Conservation (phyloP, 768 basidiomycete genomes). For the Termitomyces bulborhizus region DNA sequence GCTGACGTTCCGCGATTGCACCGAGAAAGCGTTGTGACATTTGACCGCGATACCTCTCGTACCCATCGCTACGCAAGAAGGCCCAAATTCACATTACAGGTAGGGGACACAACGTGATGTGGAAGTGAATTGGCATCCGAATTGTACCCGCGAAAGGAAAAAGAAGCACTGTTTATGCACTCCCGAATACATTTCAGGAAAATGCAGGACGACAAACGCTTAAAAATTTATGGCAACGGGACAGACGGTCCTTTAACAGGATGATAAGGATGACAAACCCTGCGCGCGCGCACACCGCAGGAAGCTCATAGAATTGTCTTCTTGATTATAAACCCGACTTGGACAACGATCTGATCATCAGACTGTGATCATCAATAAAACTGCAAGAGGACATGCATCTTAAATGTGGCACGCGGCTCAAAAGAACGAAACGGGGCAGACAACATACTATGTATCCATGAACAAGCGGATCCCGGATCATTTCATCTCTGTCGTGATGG, state of each 20-base stretch:
- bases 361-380: slow-evolving; percentile 2
- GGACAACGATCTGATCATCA: slow-evolving; percentile 9
- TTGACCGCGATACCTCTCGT: slow-evolving; percentile 1
- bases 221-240: not conserved
- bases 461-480: not conserved
- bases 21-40: not conserved
- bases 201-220: not conserved
- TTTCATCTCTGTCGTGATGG: not conserved
- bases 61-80: not conserved
- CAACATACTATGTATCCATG: not conserved
- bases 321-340: not conserved
- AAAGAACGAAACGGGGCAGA: not conserved
- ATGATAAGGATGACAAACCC: slow-evolving; percentile 5
- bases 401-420: slow-evolving; percentile 4
- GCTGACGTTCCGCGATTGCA: not conserved
- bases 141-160: slow-evolving; percentile 6
- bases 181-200: not conserved
- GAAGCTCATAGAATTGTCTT: slow-evolving; percentile 3
- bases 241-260: not conserved
- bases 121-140: not conserved
- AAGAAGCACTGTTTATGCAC: slow-evolving; percentile 1
- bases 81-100: not conserved
- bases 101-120: not conserved
- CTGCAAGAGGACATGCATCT: not conserved
- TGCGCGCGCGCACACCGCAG: slow-evolving; percentile 6